Base-by-base conservation (phyloP, 768 basidiomycete genomes). In the Mycena indigotica region DNA sequence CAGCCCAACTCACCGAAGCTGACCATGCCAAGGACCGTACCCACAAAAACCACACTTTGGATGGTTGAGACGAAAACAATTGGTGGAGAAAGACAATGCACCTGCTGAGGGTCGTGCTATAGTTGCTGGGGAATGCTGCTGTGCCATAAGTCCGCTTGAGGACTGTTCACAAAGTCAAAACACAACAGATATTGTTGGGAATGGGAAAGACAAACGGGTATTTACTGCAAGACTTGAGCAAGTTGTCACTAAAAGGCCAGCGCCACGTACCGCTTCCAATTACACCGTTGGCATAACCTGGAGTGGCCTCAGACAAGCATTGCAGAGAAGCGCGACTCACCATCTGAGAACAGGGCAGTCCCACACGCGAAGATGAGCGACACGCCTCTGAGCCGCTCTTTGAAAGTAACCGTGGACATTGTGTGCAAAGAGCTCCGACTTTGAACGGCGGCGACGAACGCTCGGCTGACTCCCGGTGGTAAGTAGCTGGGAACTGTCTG, bases 311-410 rank as follows among this genome's bases (percentile, higher is more conserved):
- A n/a, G 53, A 24, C 39, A 50, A 45, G 40, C 23, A 50, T 54
- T 49, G 1, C 13, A 54, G 6, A 10, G 29, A 49, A 56, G 28
- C 44, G 12, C 10, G 13, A 32, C 63, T 25, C 72, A 88, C 91
- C 91, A 70, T 94, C 91, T 25, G 91, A 92, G 74, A 94, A 93
- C 44, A 93, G 76, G 40, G 92, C 91, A 3, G 92, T 94, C 67
- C 91, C 91, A 69, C 91, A 91, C 91, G 91, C 91, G 68, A 93
- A 93, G 67, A 93, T 90, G 69, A 93, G 84, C 51, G 89, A 90
- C 59, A 93, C 85, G 60, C 84, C 81, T 63, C 70, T 72, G 44
- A 83, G 61, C 55, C 76, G 74, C 41, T 69, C 60, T 32, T 53
- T 50, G 19, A 63, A n/a, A 28, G 64, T 57, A 23, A 55, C 46